Evolutionary conservation across 257 asterid genomes (phyloP).

Genomic region (Lantana camara): DNA sequence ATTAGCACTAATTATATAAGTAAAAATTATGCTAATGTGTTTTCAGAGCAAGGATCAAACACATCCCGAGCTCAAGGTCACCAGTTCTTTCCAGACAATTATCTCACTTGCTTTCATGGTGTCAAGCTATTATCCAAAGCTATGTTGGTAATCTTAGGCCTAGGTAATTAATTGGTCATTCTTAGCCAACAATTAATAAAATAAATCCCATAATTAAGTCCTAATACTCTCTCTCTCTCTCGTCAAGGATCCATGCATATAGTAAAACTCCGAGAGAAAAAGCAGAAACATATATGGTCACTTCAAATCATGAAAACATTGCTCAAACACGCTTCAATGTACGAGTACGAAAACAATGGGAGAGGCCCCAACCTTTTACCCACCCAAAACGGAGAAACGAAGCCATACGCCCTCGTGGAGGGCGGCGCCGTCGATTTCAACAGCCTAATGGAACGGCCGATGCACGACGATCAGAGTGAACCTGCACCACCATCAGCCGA

Average conservation of each 20-base stretch:
- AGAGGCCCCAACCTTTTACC: constrained; percentile 2
- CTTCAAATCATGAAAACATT: constrained; percentile 31
- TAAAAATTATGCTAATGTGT: no score
- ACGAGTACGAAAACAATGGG: constrained; percentile 25
- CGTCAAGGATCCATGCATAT: constrained; percentile 25
- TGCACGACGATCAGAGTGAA: no score
- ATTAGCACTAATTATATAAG: no score
- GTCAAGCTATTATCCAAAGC: constrained; percentile 30
- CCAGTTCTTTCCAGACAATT: constrained; percentile 27
- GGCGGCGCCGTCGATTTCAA: neutral
- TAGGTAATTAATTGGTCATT: constrained; percentile 29
- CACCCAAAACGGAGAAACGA: neutral
- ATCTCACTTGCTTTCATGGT: constrained; percentile 20
- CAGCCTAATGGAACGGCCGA: no score
- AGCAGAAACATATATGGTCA: constrained; percentile 38
- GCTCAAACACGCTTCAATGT: neutral
- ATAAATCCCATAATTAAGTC: neutral
- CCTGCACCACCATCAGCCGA: no score
- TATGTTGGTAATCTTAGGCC: constrained; percentile 34
- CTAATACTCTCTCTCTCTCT: no score
- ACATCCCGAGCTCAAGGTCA: constrained; percentile 18
- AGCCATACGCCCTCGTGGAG: neutral
- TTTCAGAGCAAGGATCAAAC: constrained; percentile 4
- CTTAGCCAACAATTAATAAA: no score
- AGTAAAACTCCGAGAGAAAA: constrained; percentile 24